A percentile compares a stretch with the other conserved stretches of the same genome.
These are phyloP conservation scores for Colletotrichum destructivum DNA, from an alignment of 2,329 filamentous ascomycete species.

Conservation along the genomic window DNA sequence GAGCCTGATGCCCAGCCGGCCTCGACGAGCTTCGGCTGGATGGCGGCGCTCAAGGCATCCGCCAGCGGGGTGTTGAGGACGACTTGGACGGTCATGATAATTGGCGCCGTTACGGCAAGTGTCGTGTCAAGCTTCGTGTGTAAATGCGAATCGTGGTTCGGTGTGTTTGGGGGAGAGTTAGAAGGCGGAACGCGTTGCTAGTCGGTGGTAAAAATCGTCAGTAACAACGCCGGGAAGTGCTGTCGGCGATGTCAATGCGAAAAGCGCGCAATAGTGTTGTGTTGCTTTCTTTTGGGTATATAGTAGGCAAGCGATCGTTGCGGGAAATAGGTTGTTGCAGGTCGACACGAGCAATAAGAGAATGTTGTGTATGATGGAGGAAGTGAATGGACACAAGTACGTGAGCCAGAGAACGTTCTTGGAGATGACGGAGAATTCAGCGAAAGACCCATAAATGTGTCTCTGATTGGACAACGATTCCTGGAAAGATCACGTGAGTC, in stretches of 20 bases:
- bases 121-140: conserved; percentile 29
- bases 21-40: conserved; percentile 93
- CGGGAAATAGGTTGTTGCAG: conserved; percentile 12
- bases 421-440: conserved; percentile 30
- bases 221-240: conserved; percentile 14
- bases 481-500: not conserved
- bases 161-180: conserved; percentile 20
- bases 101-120: conserved; percentile 35
- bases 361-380: conserved; percentile 35
- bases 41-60: conserved; percentile 83
- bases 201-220: conserved; percentile 17
- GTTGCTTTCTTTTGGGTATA: conserved; percentile 29
- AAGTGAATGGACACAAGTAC: conserved; percentile 5
- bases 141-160: conserved; percentile 10
- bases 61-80: conserved; percentile 86
- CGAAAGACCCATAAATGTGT: conserved; percentile 2
- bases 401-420: conserved; percentile 25
- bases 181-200: conserved; percentile 33
- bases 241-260: not conserved
- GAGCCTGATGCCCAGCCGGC: conserved; percentile 91
- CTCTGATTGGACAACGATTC: not conserved
- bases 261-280: not conserved
- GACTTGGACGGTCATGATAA: conserved; percentile 83
- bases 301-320: conserved; percentile 1
- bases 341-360: conserved; percentile 26